phyloP scores from a whole-genome alignment of 1,284 basidiomycete genomes.

The Sutorius eximius region DNA sequence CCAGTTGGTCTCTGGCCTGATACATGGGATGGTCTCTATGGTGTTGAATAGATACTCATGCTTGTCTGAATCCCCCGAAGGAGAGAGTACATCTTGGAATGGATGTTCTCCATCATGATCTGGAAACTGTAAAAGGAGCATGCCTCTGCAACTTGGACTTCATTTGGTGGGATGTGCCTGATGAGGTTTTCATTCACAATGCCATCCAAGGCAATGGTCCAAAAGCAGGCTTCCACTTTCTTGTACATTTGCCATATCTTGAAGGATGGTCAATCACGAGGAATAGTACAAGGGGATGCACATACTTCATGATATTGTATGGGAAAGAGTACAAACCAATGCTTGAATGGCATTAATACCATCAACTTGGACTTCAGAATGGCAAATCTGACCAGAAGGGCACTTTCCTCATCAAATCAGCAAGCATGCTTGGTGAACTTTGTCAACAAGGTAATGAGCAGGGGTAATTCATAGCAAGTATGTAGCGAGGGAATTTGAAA shows the following conservation, averaged over 20 bases:
- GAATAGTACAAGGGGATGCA: background rate
- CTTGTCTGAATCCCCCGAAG: conserved; percentile 85
- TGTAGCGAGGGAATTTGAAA: too few relatives aligned
- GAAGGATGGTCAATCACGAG: background rate
- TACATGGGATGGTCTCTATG: conserved; percentile 90
- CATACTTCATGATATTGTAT: conserved; percentile 89
- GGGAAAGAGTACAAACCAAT: conserved; percentile 91
- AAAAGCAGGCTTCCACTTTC: conserved; percentile 89
- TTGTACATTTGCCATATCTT: conserved; percentile 98
- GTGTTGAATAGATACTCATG: conserved; percentile 90
- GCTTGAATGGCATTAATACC: conserved; percentile 72
- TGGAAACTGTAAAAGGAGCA: conserved; percentile 99
- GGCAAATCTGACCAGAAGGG: too few relatives aligned
- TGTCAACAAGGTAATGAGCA: too few relatives aligned
- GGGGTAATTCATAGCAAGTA: too few relatives aligned
- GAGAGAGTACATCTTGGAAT: conserved; percentile 42
- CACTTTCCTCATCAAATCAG: too few relatives aligned
- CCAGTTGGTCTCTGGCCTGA: conserved; percentile 92
- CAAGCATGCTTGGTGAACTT: too few relatives aligned
- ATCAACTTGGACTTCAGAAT: too few relatives aligned
- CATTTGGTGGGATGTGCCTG: conserved; percentile 85
- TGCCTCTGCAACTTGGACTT: conserved; percentile 93
- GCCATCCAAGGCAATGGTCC: conserved; percentile 96
- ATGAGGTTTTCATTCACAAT: conserved; percentile 98
- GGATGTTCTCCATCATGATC: conserved; percentile 99